phyloP scores from a whole-genome alignment of 1,284 basidiomycete genomes.

The Ustilago sp. region DNA sequence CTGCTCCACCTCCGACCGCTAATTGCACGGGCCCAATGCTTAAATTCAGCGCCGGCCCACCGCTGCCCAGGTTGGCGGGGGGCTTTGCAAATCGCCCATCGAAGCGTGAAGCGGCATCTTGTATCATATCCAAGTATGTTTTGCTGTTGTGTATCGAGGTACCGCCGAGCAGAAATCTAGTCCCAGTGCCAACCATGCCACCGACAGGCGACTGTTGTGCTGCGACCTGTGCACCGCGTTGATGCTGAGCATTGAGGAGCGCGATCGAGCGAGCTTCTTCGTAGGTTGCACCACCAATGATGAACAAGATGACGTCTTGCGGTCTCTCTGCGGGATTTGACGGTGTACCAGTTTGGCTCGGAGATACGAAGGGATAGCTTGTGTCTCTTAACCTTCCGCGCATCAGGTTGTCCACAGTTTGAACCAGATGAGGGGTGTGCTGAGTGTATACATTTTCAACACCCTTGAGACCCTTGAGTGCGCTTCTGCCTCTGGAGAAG shows the following conservation, averaged over 20 bases:
- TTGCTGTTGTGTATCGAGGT: slow-evolving; percentile 62
- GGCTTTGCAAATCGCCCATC: slow-evolving; percentile 53
- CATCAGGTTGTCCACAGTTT: slow-evolving; percentile 90
- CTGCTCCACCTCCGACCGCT: slow-evolving; percentile 33
- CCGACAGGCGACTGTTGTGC: slow-evolving; percentile 26
- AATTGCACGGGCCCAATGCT: slow-evolving; percentile 62
- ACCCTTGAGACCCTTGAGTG: slow-evolving; percentile 94
- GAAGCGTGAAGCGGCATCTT: slow-evolving; percentile 62
- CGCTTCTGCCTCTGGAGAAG: slow-evolving; percentile 91
- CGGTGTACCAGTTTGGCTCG: slow-evolving; percentile 8
- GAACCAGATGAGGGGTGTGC: slow-evolving; percentile 90
- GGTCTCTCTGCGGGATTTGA: slow-evolving; percentile 36
- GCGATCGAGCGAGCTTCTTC: slow-evolving; percentile 65
- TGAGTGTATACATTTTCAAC: slow-evolving; percentile 99
- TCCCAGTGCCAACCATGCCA: slow-evolving; percentile 42
- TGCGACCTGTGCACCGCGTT: slow-evolving; percentile 24
- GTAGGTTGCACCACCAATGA: slow-evolving; percentile 68
- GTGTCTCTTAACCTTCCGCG: slow-evolving; percentile 87
- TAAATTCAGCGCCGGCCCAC: slow-evolving; percentile 53
- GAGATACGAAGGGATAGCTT: slow-evolving; percentile 79
- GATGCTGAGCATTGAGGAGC: slow-evolving; percentile 58
- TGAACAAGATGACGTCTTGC: slow-evolving; percentile 68
- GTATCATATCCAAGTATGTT: slow-evolving; percentile 63
- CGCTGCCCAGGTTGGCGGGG: slow-evolving; percentile 38
- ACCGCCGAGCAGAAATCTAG: slow-evolving; percentile 65